Evolutionary conservation across 106 monocot species (phyloP), one percentile per base, ranked within the genome.

Genomic region (Dioscorea zingiberensis): DNA sequence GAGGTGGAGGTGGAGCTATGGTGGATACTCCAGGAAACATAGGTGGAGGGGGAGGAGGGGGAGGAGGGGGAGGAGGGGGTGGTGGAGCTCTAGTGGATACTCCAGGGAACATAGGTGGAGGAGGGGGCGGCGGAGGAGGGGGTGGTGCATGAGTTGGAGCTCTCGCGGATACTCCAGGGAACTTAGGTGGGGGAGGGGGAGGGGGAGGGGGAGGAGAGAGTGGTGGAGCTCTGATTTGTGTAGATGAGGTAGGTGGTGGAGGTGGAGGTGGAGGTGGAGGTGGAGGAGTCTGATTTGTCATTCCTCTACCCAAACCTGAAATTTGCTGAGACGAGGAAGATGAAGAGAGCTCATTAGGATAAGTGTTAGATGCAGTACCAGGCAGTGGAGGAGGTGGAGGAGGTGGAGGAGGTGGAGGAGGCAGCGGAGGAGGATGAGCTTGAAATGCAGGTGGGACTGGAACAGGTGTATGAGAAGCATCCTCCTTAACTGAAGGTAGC

Each of bases 331-430:
- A 3, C 5, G 23, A 56, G 23, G 56, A 44, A 10, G 19, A 29
- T 27, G 44, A 23, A 24, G 69, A 61, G 13, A 5, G 18, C 51
- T 19, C 15, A 8, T 16, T 19, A 51, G 14, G 19, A 51, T 16
- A 51, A 51, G 4, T 51, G 15, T 18, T 18, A 51, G 51, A 15
- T 38, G 38, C 4, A 51, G 51, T 51, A 16, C 19, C 51, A 57
- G 76, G 70, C 13, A 44, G 69, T 27, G 72, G 54, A 22, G 64
- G 25, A 25, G 69, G 69, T 6, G 47, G 64, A 25, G 66, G 66
- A n/a, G 65, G 80, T 54, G 78, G 44, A 14, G 73, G 14, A 59
- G 25, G 29, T 10, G 28, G 62, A 23, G 26, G 29, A 55, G 78
- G 46, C 4, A 69, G 16, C 54, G 30, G 44, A 13, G 44, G 47